Evolutionary conservation across 2,329 filamentous ascomycete species (phyloP).

Genomic region (Sarocladiaceae sp.): DNA sequence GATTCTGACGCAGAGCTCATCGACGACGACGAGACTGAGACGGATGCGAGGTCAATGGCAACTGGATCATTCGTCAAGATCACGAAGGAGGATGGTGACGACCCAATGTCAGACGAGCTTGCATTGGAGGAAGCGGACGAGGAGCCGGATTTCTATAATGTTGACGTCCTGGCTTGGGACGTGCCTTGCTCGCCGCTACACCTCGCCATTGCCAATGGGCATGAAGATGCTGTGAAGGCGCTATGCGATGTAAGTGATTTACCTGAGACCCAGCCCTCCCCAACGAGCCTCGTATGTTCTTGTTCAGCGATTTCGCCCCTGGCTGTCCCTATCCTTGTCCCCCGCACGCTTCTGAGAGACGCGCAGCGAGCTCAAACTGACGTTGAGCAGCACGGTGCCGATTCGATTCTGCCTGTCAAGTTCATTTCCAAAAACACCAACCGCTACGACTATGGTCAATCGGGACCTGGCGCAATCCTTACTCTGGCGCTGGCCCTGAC

Average conservation of each 20-base stretch:
- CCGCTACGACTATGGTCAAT: conserved; percentile 27
- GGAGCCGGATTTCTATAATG: conserved; percentile 73
- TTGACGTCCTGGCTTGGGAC: conserved; percentile 78
- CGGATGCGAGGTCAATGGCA: conserved; percentile 44
- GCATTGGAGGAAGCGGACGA: conserved; percentile 49
- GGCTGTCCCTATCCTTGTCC: too few relatives aligned
- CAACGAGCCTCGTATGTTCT: too few relatives aligned
- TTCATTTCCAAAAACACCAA: conserved; percentile 34
- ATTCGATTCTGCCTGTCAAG: conserved; percentile 70
- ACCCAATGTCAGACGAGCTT: conserved; percentile 25
- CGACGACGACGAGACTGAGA: conserved; percentile 40
- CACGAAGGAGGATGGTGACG: conserved; percentile 29
- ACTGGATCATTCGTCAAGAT: conserved; percentile 75
- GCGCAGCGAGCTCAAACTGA: too few relatives aligned
- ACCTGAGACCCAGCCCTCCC: background rate
- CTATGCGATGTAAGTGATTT: conserved; percentile 51
- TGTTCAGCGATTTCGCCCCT: too few relatives aligned
- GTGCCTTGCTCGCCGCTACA: conserved; percentile 67
- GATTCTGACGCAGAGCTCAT: conserved; percentile 40
- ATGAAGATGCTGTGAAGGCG: conserved; percentile 60
- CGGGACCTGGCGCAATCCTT: conserved; percentile 55
- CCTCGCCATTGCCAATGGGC: conserved; percentile 68
- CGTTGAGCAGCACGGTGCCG: conserved; percentile 76
- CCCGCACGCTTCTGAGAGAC: too few relatives aligned
- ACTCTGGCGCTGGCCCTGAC: conserved; percentile 62